Evolutionary conservation across 1,284 basidiomycete genomes (phyloP), one percentile per base, ranked within the genome.

Genomic region (Paramarasmius palmivorus): DNA sequence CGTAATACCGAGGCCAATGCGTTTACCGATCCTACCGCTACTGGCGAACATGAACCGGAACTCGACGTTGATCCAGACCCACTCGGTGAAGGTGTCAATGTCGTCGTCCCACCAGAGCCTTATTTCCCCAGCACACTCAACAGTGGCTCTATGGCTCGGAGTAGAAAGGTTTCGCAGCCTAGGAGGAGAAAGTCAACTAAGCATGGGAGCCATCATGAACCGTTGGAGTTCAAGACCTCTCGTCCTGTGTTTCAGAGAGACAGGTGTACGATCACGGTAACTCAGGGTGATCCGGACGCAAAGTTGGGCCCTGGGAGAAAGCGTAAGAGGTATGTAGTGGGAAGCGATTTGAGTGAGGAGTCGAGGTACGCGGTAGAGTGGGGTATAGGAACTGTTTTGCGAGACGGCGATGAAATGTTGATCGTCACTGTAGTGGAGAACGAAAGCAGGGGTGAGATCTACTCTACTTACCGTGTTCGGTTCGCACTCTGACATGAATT

Each of bases 341-440:
- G 93, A 2, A 96, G 93, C 64, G 96, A 99, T 78, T 70, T 98
- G 62, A 94, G 91, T 59, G 92, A 97, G 61, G 95, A 97, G 74
- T 88, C 85, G 70, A 78, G 89, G 35, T 97, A 93, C 70, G 94
- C 95, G 0, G 83, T 96, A 6, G 93, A 96, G 68, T 96, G 94
- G 93, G 94, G 92, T 1, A 95, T 98, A 57, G 96, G 96, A 4
- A 98, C 96, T 0, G 96, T 98, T 0, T 73, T 98, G 56, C 77
- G 95, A 57, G 95, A 98, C 69, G 96, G 96, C 0, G 96, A 99
- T 67, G 91, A 95, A 71, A 74, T 95, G 85, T 73, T 95, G 58
- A 80, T 97, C 56, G 90, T 97, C 3, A 93, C 88, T 1, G 90
- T 98, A 4, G 88, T 93, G 58, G 96, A 99, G 72, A 95, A 94